Evolutionary conservation across 495 filamentous ascomycete genomes (phyloP), one percentile per base, ranked within the genome.

Genomic region (Penicillium longicatenatum): DNA sequence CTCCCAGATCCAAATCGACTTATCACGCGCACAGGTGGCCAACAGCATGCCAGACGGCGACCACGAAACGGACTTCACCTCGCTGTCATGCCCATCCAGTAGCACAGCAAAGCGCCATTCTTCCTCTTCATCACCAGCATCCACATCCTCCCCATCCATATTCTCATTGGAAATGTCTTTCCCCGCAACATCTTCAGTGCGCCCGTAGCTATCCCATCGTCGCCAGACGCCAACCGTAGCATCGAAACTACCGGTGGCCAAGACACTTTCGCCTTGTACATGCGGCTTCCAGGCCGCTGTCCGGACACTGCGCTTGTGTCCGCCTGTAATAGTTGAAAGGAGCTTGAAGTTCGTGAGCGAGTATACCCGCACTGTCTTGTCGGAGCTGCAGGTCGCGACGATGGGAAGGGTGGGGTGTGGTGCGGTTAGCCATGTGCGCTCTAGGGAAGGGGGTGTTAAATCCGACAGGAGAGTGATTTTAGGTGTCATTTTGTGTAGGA

Each of bases 1-100:
- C 71, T 98, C 94, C 94, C 94, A 98, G 49, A 98, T 89, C 94
- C 94, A 98, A n/a, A 98, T 90, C 21, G 84, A 88, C 75, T 97
- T 97, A 71, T 98, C 94, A 11, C 94, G 81, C 21, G 84, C 87
- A 67, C 92, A 98, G 0, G 93, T 97, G 6, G 94, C 94, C 4
- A 98, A 83, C 54, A 88, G 84, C 70, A 88, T 86, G 0, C 92
- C 91, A 1, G 85, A 87, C 0, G 91, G 82, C 3, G 85, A 88
- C 84, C 90, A 98, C 14, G 88, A 82, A 3, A 96, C 83, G 24
- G 79, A 83, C 68, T 98, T 98, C 64, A 98, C 87, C 70, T 98
- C 94, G 52, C 87, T 90, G 47, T 97, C 93, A 63, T 98, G 94
- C 0, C 94, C 94, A 61, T 97, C 93, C 0, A 98, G 81, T 0